Evolutionary conservation across 2,329 filamentous ascomycete genomes (phyloP).

Genomic region (Myrmaecium sp.): DNA sequence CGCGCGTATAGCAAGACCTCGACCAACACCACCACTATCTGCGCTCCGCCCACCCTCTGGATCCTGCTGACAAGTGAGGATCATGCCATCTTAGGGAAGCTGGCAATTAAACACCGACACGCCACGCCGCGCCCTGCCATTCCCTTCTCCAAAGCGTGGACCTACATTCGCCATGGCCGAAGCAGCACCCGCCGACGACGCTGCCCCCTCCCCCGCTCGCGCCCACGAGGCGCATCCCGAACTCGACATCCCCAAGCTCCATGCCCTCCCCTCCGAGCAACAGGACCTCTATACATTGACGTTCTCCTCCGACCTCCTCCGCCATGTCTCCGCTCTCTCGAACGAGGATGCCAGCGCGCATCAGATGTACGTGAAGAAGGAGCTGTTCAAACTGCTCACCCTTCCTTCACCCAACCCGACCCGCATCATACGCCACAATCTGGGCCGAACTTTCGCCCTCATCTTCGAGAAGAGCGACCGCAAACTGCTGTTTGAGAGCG

Average conservation of each 20-base stretch:
- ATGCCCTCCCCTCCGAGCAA: constrained; percentile 79
- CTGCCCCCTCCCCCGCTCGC: background rate
- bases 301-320: constrained; percentile 67
- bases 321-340: constrained; percentile 58
- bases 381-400: constrained; percentile 84
- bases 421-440: constrained; percentile 74
- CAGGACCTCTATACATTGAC: constrained; percentile 88
- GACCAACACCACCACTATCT: no score
- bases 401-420: constrained; percentile 67
- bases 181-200: no score
- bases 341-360: constrained; percentile 71
- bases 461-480: constrained; percentile 76
- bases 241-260: constrained; percentile 79
- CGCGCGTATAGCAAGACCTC: no score
- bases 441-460: constrained; percentile 68
- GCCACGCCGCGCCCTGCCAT: no score
- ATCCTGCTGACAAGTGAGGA: no score
- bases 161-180: no score
- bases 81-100: no score
- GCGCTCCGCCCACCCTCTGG: no score
- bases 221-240: constrained; percentile 39
- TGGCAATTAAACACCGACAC: no score
- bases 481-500: constrained; percentile 83
- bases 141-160: no score
- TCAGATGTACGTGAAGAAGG: constrained; percentile 83